Conservation (phyloP, 768 basidiomycete species). For the Termitomyces sp. region DNA sequence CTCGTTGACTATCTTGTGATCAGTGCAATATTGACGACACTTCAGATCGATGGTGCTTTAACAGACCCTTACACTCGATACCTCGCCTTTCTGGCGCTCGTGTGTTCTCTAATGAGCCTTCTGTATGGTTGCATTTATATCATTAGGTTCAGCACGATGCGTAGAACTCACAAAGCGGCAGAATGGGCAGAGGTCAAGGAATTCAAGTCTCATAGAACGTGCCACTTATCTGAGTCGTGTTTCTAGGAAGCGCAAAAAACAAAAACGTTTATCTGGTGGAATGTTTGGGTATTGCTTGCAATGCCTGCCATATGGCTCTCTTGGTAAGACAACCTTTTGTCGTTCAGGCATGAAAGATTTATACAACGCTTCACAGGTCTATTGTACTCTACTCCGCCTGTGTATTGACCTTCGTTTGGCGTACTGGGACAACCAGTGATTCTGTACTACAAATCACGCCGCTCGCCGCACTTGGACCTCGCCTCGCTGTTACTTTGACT, state of each 20-base stretch:
- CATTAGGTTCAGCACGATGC: constrained; percentile 57
- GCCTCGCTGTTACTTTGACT: no score
- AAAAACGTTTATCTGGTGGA: constrained; percentile 38
- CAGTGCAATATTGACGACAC: constrained; percentile 12
- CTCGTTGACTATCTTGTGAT: background rate
- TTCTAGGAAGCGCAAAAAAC: constrained; percentile 51
- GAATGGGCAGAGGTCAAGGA: constrained; percentile 53
- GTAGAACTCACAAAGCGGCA: constrained; percentile 34
- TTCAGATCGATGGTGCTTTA: constrained; percentile 30
- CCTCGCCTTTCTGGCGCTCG: constrained; percentile 48
- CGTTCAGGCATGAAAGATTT: constrained; percentile 27
- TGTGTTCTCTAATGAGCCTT: constrained; percentile 56
- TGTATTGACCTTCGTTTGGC: constrained; percentile 71
- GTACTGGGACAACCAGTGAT: constrained; percentile 46
- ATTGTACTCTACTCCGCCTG: constrained; percentile 37
- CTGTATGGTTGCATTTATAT: constrained; percentile 60
- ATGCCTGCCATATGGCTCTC: constrained; percentile 70
- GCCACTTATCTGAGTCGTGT: no score
- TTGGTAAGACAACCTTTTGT: constrained; percentile 37
- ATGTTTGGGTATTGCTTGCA: constrained; percentile 61
- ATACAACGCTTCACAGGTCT: no score
- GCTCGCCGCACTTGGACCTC: no score
- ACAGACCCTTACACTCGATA: constrained; percentile 50
- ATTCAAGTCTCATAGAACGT: background rate
- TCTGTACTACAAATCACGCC: no score